phyloP scores from a whole-genome alignment of 768 basidiomycete genomes.

The Trichaptum fuscoviolaceum region DNA sequence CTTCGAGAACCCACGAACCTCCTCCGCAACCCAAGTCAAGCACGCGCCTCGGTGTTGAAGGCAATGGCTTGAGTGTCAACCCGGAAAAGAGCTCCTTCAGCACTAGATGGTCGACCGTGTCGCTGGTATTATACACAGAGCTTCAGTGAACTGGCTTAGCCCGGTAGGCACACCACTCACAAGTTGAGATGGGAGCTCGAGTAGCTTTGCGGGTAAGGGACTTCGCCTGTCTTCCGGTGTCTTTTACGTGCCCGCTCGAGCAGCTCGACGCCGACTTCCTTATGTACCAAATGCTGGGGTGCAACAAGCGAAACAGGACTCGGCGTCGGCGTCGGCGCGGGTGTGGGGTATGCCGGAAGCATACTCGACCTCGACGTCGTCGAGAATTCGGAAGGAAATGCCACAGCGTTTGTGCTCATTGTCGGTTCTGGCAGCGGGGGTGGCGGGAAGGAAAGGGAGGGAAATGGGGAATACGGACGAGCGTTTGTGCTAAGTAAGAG shows the following conservation, averaged over 20 bases:
- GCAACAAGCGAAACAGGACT: conserved; percentile 9
- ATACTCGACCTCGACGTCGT: background rate
- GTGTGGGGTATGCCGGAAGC: background rate
- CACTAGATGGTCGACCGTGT: conserved; percentile 71
- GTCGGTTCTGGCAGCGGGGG: background rate
- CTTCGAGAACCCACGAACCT: conserved; percentile 68
- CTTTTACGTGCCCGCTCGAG: conserved; percentile 31
- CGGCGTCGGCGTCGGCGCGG: conserved; percentile 10
- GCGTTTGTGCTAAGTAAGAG: background rate
- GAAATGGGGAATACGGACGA: background rate
- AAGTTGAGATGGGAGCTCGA: conserved; percentile 45
- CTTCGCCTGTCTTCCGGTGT: conserved; percentile 40
- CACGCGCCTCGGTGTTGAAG: conserved; percentile 48
- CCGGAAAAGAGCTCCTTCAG: conserved; percentile 38
- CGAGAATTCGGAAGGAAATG: background rate
- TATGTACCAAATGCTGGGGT: conserved; percentile 16
- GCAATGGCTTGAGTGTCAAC: conserved; percentile 47
- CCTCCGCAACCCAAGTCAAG: conserved; percentile 71
- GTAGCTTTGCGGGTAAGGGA: conserved; percentile 54
- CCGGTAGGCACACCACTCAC: conserved; percentile 31
- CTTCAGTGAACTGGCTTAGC: background rate
- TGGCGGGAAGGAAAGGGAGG: background rate
- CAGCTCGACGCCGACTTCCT: conserved; percentile 43
- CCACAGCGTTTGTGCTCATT: background rate
- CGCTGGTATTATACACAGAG: conserved; percentile 31